Base-by-base conservation (phyloP, 345 rosid genomes). In the Passiflora organensis region DNA sequence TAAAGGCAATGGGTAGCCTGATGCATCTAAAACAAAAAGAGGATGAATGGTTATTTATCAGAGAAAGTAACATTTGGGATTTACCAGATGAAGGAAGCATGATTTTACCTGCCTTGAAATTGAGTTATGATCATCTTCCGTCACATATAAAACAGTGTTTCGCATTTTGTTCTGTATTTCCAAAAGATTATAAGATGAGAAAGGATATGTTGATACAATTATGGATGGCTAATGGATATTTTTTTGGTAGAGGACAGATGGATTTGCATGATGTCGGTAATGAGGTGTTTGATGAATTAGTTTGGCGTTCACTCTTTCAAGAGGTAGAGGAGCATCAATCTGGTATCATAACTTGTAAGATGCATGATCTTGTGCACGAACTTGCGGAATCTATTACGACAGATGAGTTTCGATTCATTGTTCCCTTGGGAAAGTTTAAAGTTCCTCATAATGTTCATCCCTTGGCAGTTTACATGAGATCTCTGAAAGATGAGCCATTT, bases 191-290 rank as follows among this genome's bases (percentile, higher is more conserved):
- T 37, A 14, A 3, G 12, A 32, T 58, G 13, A 2, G 0, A n/a
- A 60, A 60, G 16, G 65, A 60, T 6, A n/a, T 3, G 8, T 0
- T 50, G 24, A n/a, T 70, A 34, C 62, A 51, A 8, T 24, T 58
- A 10, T 72, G 76, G 76, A 66, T 72, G 65, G 72, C 72, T 42
- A 43, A 58, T 43, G 72, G 72, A 1, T 72, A 42, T 21, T 41
- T 72, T 48, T 39, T 44, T 39, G 8, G 13, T 17, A 6, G 0
- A 23, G 13, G 37, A 16, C 14, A 15, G 1, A 44, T 10, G 38
- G 38, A 18, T 44, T 57, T 57, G 61, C 17, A 65, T 18, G 67
- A 56, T 4, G n/a, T 6, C 3, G 74, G 60, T 2, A 16, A 55
- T 17, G 60, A 59, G 44, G 37, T 54, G 11, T 72, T 60, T 22